These are phyloP conservation scores for Talaromyces sp. DNA, from an alignment of 2,329 filamentous ascomycete species.

Conservation along the genomic window DNA sequence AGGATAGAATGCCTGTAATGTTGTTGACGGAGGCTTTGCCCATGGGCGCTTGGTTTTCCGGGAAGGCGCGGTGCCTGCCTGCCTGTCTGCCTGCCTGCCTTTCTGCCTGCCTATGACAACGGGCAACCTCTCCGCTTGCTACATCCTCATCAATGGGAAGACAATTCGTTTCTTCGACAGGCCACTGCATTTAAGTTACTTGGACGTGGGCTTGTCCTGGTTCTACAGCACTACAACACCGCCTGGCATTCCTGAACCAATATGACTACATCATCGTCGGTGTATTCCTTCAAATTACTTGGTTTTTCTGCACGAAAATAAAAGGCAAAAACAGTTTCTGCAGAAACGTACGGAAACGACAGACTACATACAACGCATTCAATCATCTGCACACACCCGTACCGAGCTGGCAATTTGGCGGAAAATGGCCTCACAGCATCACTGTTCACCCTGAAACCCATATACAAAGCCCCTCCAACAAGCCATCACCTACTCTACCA, in stretches of 20 bases:
- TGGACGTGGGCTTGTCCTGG: background rate
- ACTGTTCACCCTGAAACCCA: background rate
- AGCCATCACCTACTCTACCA: background rate
- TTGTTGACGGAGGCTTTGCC: background rate
- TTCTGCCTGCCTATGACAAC: background rate
- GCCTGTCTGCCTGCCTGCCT: no score
- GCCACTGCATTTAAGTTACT: background rate
- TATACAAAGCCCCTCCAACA: background rate
- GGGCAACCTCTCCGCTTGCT: background rate
- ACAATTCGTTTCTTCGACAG: background rate
- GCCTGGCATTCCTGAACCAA: background rate
- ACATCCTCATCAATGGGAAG: background rate
- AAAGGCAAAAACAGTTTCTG: background rate
- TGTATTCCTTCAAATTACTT: background rate
- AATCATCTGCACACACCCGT: background rate
- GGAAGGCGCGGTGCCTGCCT: background rate
- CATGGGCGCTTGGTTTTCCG: no score
- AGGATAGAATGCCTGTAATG: background rate
- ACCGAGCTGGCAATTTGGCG: background rate
- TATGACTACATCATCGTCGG: background rate
- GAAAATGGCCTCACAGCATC: background rate
- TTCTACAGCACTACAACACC: background rate
- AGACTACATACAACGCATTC: background rate
- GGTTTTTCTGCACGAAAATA: background rate
- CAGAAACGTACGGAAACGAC: background rate